phyloP scores from a whole-genome alignment of 169 alveolate species.

The Cryptosporidium ubiquitum region DNA sequence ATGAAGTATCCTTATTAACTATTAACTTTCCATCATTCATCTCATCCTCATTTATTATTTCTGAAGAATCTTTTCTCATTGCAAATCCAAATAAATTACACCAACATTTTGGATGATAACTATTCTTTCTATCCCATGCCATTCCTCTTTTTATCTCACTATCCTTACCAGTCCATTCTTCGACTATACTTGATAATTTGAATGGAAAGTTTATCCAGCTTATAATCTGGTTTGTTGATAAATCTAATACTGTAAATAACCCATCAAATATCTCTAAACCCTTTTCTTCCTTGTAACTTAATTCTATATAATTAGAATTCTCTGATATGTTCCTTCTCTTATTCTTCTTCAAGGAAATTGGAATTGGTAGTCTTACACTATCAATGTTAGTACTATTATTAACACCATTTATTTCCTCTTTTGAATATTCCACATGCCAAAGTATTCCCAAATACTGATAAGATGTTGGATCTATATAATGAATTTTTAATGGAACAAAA shows the following conservation, averaged over 20 bases:
- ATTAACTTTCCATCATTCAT: neutral
- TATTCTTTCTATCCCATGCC: conserved; percentile 21
- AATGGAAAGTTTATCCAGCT: conserved; percentile 65
- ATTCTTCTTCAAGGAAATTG: conserved; percentile 16
- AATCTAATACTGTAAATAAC: conserved; percentile 51
- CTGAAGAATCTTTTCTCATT: neutral
- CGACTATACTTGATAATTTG: conserved; percentile 25
- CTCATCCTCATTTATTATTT: neutral
- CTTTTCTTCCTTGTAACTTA: neutral
- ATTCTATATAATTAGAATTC: neutral
- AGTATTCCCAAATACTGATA: conserved; percentile 65
- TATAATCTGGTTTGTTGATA: conserved; percentile 49
- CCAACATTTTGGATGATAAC: conserved; percentile 74
- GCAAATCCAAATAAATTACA: conserved; percentile 74
- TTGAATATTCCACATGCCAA: conserved; percentile 65
- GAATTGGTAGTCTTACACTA: conserved; percentile 22
- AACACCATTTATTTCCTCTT: neutral
- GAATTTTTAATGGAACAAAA: conserved; percentile 57
- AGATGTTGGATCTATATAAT: conserved; percentile 58
- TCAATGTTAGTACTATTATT: too few relatives aligned
- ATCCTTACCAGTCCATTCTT: conserved; percentile 40
- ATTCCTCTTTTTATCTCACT: neutral
- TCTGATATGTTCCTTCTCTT: conserved; percentile 4
- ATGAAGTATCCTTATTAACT: neutral
- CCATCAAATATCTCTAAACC: conserved; percentile 39